Percentiles rank a stretch among this genome's conserved stretches.
phyloP scores from a whole-genome alignment of 176 grass and related monocot species.

The Dendrocalamus sinicus region DNA sequence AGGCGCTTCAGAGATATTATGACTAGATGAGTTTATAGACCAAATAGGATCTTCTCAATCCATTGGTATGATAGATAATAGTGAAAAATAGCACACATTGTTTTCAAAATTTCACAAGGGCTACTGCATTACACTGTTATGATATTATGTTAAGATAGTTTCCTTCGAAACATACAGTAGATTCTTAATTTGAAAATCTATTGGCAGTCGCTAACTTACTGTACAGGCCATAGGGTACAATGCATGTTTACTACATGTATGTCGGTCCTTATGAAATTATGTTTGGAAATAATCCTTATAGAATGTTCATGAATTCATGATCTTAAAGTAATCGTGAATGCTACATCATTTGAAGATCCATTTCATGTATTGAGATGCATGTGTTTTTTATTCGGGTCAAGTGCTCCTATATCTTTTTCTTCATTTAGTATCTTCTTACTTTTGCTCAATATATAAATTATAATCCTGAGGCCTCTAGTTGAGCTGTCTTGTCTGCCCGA shows the following conservation, averaged over 20 bases:
- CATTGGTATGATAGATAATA: background rate
- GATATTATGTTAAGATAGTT: constrained; percentile 1
- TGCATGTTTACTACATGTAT: background rate
- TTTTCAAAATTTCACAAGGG: background rate
- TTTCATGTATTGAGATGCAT: constrained; percentile 9
- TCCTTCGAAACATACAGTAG: background rate
- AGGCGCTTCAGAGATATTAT: background rate
- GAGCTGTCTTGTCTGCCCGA: constrained; percentile 13
- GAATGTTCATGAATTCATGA: background rate
- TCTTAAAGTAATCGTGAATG: constrained; percentile 1
- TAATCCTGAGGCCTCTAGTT: background rate
- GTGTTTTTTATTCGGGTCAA: background rate
- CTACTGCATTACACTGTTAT: background rate
- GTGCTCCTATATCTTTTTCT: constrained; percentile 1
- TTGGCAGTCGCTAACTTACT: background rate
- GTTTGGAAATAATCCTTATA: constrained; percentile 6
- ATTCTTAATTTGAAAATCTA: constrained; percentile 15
- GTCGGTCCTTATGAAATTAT: constrained; percentile 9
- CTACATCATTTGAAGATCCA: background rate
- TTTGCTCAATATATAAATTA: constrained; percentile 23
- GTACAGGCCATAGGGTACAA: background rate
- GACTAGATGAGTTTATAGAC: constrained; percentile 3
- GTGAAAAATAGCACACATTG: background rate
- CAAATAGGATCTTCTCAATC: background rate
- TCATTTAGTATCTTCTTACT: constrained; percentile 16